These are phyloP conservation scores for Elsinoe perseae DNA, from an alignment of 2,329 filamentous ascomycete genomes.

Conservation along the genomic window DNA sequence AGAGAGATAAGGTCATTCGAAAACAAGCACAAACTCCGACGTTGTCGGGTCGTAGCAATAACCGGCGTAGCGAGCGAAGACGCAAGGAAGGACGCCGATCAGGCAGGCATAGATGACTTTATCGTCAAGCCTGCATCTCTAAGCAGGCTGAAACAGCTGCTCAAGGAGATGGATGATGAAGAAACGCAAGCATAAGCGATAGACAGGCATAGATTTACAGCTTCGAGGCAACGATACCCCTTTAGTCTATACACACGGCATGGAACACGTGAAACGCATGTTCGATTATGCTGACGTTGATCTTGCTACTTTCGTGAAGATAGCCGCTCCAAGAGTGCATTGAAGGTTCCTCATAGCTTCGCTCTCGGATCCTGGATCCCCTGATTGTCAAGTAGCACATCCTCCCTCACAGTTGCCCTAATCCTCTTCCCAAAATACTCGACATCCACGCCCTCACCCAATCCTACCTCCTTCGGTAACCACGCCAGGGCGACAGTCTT, in stretches of 20 bases:
- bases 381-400: conserved; percentile 35
- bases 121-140: conserved; percentile 30
- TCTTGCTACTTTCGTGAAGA: too few species aligned
- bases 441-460: conserved; percentile 49
- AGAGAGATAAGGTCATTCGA: conserved; percentile 26
- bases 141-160: conserved; percentile 21
- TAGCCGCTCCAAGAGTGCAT: too few species aligned
- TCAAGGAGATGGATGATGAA: conserved; percentile 1
- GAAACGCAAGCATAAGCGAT: background rate
- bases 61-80: conserved; percentile 29
- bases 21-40: conserved; percentile 18
- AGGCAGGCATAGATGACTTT: conserved; percentile 27
- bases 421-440: conserved; percentile 54
- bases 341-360: background rate
- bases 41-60: conserved; percentile 24
- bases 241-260: too few species aligned
- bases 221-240: background rate
- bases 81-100: conserved; percentile 23
- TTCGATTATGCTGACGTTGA: too few species aligned
- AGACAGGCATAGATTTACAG: background rate
- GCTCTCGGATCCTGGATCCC: background rate
- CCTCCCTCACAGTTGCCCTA: conserved; percentile 45
- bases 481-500: conserved; percentile 55
- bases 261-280: too few species aligned
- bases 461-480: conserved; percentile 41